Evolutionary conservation across 306 rosid species (phyloP).

Genomic region (Betula pendula): DNA sequence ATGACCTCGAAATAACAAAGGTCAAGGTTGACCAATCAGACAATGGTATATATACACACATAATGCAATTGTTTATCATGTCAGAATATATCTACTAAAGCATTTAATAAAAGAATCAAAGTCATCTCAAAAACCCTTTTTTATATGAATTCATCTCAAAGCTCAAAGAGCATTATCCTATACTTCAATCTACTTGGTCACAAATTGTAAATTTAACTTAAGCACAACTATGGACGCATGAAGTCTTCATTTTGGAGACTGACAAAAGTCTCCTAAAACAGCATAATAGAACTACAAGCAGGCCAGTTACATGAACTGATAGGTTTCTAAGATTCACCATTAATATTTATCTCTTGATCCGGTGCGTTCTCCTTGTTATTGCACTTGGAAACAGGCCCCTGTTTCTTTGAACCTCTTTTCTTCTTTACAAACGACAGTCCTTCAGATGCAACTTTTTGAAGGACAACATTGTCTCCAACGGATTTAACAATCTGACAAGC

Average conservation of each 20-base stretch:
- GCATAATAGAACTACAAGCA: conserved; percentile 7
- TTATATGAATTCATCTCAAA: background rate
- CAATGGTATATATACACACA: background rate
- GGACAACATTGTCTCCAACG: conserved; percentile 61
- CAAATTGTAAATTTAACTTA: background rate
- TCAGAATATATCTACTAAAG: background rate
- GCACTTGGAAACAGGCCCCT: conserved; percentile 25
- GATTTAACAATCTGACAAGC: conserved; percentile 76
- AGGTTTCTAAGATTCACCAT: conserved; percentile 23
- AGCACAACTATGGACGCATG: background rate
- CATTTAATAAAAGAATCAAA: background rate
- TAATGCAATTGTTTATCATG: background rate
- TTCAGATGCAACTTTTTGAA: conserved; percentile 68
- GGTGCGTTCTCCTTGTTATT: conserved; percentile 31
- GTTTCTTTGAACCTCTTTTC: conserved; percentile 43
- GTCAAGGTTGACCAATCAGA: background rate
- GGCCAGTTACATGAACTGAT: conserved; percentile 7
- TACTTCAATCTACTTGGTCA: background rate
- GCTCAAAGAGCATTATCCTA: background rate
- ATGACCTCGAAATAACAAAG: background rate
- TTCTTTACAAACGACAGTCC: conserved; percentile 64
- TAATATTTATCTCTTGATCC: conserved; percentile 18
- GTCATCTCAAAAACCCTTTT: background rate
- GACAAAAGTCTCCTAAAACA: background rate
- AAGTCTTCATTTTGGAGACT: background rate